Percentiles rank a stretch among this genome's conserved stretches.
Evolutionary conservation across 345 rosid species (phyloP).

Genomic region (Adansonia digitata): DNA sequence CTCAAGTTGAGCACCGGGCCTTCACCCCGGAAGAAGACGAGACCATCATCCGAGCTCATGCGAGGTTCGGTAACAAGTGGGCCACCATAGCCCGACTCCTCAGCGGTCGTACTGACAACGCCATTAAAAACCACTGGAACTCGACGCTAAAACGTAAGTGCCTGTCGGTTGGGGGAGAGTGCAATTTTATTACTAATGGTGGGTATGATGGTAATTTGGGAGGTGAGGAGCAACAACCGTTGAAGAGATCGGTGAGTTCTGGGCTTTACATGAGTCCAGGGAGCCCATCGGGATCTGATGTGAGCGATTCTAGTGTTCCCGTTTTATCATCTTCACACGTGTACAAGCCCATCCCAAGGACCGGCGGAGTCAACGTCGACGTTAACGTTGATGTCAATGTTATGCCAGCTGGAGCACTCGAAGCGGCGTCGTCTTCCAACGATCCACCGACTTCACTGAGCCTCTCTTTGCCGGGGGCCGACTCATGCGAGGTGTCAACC

Average conservation of each 20-base stretch:
- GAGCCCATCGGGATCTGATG: constrained; percentile 76
- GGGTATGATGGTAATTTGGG: constrained; percentile 52
- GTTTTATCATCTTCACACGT: constrained; percentile 35
- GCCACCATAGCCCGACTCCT: constrained; percentile 91
- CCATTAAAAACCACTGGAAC: constrained; percentile 95
- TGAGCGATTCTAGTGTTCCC: constrained; percentile 58
- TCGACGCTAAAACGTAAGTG: constrained; percentile 86
- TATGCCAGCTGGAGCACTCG: constrained; percentile 15
- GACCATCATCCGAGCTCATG: constrained; percentile 72
- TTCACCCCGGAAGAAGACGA: constrained; percentile 75
- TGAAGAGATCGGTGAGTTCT: constrained; percentile 70
- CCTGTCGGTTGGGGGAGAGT: constrained; percentile 33
- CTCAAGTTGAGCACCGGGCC: constrained; percentile 86
- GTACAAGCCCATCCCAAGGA: constrained; percentile 43
- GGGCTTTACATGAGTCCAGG: constrained; percentile 54
- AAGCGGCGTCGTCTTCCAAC: constrained; percentile 40
- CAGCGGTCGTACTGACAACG: constrained; percentile 89
- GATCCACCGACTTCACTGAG: constrained; percentile 66
- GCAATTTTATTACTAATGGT: constrained; percentile 22
- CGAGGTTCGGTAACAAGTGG: constrained; percentile 90
- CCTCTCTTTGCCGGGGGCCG: constrained; percentile 57
- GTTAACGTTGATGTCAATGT: constrained; percentile 24
- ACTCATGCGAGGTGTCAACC: constrained; percentile 37
- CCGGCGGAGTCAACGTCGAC: constrained; percentile 37
- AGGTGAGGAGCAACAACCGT: constrained; percentile 38